These are phyloP conservation scores for Ogataea salicorniae DNA, from an alignment of 805 yeast genomes.

Conservation along the genomic window DNA sequence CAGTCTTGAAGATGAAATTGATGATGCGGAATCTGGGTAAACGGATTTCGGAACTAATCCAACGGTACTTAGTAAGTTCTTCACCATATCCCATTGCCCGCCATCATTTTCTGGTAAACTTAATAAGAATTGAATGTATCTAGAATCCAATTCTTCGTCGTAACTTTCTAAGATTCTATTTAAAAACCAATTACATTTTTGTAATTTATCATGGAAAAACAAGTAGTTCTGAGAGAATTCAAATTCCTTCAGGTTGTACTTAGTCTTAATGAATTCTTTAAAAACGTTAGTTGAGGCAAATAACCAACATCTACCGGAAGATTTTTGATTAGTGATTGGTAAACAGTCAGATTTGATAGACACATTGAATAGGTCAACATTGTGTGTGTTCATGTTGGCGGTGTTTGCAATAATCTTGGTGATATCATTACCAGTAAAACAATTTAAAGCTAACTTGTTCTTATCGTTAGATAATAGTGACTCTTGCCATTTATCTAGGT, in stretches of 20 bases:
- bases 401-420: constrained; percentile 37
- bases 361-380: constrained; percentile 39
- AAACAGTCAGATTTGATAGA: constrained; percentile 46
- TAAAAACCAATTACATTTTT: constrained; percentile 76
- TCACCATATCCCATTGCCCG: constrained; percentile 87
- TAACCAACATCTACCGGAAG: constrained; percentile 85
- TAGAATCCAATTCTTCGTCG: constrained; percentile 62
- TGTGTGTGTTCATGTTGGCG: constrained; percentile 22
- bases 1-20: constrained; percentile 49
- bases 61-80: constrained; percentile 69
- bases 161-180: constrained; percentile 69
- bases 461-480: constrained; percentile 42
- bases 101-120: constrained; percentile 74
- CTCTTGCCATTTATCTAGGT: constrained; percentile 41
- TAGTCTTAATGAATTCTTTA: constrained; percentile 58
- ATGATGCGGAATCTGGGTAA: constrained; percentile 66
- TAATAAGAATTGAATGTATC: constrained; percentile 62
- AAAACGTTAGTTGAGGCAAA: constrained; percentile 80
- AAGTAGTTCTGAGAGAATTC: constrained; percentile 78
- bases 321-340: constrained; percentile 70
- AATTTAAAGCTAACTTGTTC: constrained; percentile 49
- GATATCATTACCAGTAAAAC: constrained; percentile 45
- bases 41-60: constrained; percentile 73
- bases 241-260: constrained; percentile 59
- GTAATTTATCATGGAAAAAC: constrained; percentile 82